Evolutionary conservation across 148 eudicot species (phyloP).

Genomic region (Amaranthus palmeri): DNA sequence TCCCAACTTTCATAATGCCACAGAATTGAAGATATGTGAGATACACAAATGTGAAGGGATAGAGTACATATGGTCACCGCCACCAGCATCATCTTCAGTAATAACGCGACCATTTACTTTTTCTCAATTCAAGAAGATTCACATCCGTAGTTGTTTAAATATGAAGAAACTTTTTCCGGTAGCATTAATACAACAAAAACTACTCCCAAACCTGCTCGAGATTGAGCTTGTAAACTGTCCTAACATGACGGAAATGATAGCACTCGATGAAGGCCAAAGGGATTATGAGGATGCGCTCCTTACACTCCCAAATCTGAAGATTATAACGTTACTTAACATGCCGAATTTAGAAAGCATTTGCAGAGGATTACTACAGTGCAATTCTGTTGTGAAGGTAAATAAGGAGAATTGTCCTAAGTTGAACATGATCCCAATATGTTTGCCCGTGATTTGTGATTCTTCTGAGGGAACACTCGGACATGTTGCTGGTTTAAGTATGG

Average conservation of each 20-base stretch:
- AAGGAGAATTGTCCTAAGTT: slow-evolving; percentile 5
- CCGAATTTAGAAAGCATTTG: slow-evolving; percentile 8
- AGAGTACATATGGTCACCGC: slow-evolving; percentile 4
- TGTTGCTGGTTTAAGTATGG: neutral
- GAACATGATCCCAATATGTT: slow-evolving; percentile 1
- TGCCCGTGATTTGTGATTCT: slow-evolving; percentile 8
- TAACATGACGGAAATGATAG: slow-evolving; percentile 6
- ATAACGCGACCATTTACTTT: neutral
- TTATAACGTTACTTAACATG: neutral
- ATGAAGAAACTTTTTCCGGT: slow-evolving; percentile 3
- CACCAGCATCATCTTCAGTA: neutral
- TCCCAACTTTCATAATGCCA: neutral
- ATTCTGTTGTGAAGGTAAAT: neutral
- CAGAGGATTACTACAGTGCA: slow-evolving; percentile 1
- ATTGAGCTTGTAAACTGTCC: slow-evolving; percentile 15
- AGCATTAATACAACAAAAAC: slow-evolving; percentile 5
- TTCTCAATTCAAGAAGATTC: slow-evolving; percentile 3
- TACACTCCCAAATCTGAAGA: neutral
- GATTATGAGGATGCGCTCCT: neutral
- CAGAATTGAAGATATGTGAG: slow-evolving; percentile 7
- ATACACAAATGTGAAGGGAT: slow-evolving; percentile 13
- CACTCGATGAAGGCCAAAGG: neutral
- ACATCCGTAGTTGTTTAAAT: neutral
- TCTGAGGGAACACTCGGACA: neutral
- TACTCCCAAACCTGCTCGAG: slow-evolving; percentile 7